Conservation (phyloP, 257 asterid species). For the Salvia miltiorrhiza region DNA sequence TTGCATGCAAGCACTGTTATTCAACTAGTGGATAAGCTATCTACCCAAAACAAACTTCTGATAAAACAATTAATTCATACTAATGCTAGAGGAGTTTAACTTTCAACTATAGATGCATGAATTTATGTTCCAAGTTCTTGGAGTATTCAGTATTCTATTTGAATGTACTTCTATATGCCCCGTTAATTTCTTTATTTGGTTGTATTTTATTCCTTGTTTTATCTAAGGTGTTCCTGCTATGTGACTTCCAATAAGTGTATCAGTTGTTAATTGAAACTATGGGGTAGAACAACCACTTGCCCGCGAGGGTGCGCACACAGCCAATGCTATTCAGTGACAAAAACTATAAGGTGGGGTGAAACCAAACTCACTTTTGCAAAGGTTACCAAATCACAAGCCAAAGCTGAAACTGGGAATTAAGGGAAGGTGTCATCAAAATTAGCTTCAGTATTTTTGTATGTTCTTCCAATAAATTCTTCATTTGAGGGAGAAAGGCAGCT, state of each 20-base stretch:
- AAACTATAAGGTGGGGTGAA: neutral
- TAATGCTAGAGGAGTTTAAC: neutral
- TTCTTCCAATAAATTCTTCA: neutral
- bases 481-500: neutral
- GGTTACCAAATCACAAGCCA: neutral
- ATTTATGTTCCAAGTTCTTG: neutral
- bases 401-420: neutral
- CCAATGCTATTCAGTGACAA: neutral
- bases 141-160: neutral
- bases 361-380: neutral
- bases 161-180: neutral
- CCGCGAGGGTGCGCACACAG: neutral
- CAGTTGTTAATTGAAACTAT: neutral
- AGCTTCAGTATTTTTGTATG: neutral
- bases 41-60: slow-evolving; percentile 4
- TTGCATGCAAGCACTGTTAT: slow-evolving; percentile 5
- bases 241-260: neutral
- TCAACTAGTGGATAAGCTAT: neutral
- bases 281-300: neutral
- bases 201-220: no score
- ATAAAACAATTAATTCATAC: neutral
- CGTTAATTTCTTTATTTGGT: neutral
- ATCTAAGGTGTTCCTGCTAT: no score
- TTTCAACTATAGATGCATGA: neutral
- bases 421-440: neutral